Base-by-base conservation (phyloP, 2,329 filamentous ascomycete genomes). In the Aspergillus phoenicis region DNA sequence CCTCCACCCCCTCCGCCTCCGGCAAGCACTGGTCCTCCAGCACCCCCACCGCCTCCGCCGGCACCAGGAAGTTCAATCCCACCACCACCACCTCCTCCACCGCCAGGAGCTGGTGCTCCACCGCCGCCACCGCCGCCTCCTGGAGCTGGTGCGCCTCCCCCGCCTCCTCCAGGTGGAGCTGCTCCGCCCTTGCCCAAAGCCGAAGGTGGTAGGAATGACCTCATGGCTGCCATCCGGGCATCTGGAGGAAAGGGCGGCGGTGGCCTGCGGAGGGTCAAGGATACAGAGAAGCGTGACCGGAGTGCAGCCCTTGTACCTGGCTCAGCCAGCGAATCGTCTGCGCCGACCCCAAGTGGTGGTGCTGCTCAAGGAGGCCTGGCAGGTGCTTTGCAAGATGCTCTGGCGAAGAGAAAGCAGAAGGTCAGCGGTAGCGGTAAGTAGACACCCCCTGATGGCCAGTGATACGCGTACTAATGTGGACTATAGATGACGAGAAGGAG, bases 361-460 rank as follows among this genome's bases (percentile, higher is more conserved):
- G 75, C 71, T 48, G 76, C 76, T 59, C 79, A 77, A 48, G 80
- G 87, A 59, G 88, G 87, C 38, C 86, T 97, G 84, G 91, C 92
- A 22, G 91, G 90, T 79, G 93, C 92, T 52, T 80, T 97, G 68
- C 91, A 91, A 62, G 89, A 87, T 62, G 90, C 89, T 60, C 78
- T 93, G 69, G 87, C 89, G 72, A 90, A 91, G 80, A 85, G 94
- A 76, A 97, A 97, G 82, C 87, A 92, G 77, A 97, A 96, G 83
- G 94, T 97, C 75, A 91, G 91, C 79, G 89, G 91, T 75, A 96
- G 91, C 83, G 94, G 94, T 97, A 87, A 87, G 91, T 89, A 13
- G 56, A 56, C 8, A 54, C 57, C 59, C 33, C 6, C 38, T 30
- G 22, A 3, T 15, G 5, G 28, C 22, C 30, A 24, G 30, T 48